phyloP scores from a whole-genome alignment of 2,329 filamentous ascomycete species.

The Paecilomyces fulvus region DNA sequence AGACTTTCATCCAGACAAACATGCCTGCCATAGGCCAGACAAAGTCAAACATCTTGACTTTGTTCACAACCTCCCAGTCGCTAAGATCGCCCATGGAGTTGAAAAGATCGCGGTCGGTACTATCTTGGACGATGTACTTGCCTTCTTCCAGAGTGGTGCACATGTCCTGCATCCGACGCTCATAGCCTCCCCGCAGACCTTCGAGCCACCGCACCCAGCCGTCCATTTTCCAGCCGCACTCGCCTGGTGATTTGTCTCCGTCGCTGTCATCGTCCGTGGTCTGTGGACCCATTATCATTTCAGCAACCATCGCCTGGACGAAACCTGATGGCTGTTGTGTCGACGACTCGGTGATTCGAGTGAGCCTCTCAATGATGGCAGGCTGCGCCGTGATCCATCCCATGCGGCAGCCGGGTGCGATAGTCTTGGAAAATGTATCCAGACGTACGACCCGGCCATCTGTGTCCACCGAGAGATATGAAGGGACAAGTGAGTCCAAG shows the following conservation, averaged over 20 bases:
- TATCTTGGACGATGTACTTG: constrained; percentile 55
- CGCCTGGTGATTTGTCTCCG: constrained; percentile 40
- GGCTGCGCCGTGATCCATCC: constrained; percentile 89
- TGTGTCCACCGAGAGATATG: constrained; percentile 70
- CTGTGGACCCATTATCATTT: constrained; percentile 66
- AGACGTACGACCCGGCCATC: constrained; percentile 83
- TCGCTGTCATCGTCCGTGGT: constrained; percentile 39
- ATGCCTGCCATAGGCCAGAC: constrained; percentile 77
- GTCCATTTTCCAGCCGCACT: constrained; percentile 64
- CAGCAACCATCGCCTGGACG: constrained; percentile 72
- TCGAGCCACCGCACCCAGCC: constrained; percentile 91
- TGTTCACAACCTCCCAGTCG: constrained; percentile 69
- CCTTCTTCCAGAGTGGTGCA: constrained; percentile 62
- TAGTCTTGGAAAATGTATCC: constrained; percentile 89
- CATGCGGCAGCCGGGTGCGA: constrained; percentile 79
- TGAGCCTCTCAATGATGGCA: constrained; percentile 62
- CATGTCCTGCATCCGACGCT: constrained; percentile 76
- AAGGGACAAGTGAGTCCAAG: constrained; percentile 74
- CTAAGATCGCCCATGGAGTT: constrained; percentile 36
- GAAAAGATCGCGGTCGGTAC: constrained; percentile 18
- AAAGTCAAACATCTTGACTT: constrained; percentile 66
- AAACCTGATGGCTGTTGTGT: constrained; percentile 86
- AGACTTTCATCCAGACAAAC: constrained; percentile 77
- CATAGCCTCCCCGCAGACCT: constrained; percentile 74
- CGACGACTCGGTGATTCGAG: constrained; percentile 64